Percentiles rank a stretch among this genome's conserved stretches.
phyloP scores from a whole-genome alignment of 345 rosid species.

The Salix koriyanagi region DNA sequence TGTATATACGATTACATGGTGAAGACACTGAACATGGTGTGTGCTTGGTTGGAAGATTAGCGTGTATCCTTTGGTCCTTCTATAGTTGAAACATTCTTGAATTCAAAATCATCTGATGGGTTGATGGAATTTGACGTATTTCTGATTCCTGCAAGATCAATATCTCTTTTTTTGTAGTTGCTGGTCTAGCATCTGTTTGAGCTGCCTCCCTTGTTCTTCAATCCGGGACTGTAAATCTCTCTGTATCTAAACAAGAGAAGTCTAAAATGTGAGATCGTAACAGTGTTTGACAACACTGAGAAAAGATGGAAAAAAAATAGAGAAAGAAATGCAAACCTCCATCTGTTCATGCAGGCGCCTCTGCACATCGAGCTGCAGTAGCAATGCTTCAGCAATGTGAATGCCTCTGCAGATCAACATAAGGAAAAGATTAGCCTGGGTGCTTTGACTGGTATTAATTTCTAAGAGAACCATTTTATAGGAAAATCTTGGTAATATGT shows the following conservation, averaged over 20 bases:
- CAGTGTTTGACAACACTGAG: neutral
- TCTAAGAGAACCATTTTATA: too few relatives aligned
- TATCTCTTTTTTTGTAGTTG: slow-evolving; percentile 8
- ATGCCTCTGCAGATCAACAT: slow-evolving; percentile 10
- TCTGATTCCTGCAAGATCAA: neutral
- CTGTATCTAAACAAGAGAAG: too few relatives aligned
- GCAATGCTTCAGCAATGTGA: slow-evolving; percentile 25
- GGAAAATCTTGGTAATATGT: neutral
- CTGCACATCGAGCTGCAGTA: slow-evolving; percentile 32
- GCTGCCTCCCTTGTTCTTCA: slow-evolving; percentile 36
- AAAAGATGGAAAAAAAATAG: neutral
- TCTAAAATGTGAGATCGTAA: neutral
- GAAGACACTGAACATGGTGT: too few relatives aligned
- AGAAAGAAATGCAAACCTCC: slow-evolving; percentile 19
- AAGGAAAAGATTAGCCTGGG: neutral
- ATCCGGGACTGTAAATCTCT: slow-evolving; percentile 26
- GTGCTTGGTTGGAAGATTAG: too few relatives aligned
- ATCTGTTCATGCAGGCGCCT: slow-evolving; percentile 30
- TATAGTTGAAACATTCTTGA: too few relatives aligned
- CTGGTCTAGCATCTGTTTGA: slow-evolving; percentile 25
- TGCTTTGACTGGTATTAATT: neutral
- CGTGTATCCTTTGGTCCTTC: too few relatives aligned
- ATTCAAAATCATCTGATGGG: too few relatives aligned
- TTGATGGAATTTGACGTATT: neutral
- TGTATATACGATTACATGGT: too few relatives aligned